phyloP scores from a whole-genome alignment of 345 rosid genomes.

The Clausena lansium region DNA sequence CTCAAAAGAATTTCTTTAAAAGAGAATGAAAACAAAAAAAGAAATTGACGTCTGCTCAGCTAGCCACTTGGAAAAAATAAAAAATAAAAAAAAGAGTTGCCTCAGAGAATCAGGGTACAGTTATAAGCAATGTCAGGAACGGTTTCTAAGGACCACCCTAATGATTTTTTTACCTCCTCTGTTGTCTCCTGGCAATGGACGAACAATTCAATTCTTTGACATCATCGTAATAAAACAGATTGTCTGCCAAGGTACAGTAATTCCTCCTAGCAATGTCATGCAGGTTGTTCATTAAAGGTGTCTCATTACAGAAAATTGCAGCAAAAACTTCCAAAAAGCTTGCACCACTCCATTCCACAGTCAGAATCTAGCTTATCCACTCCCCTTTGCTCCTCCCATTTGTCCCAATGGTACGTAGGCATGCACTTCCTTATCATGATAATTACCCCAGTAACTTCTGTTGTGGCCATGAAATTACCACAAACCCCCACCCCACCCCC shows the following conservation, averaged over 20 bases:
- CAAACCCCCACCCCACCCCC: too few species aligned
- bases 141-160: neutral
- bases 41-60: neutral
- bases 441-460: neutral
- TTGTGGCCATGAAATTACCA: neutral
- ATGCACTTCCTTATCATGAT: neutral
- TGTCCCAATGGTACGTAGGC: neutral
- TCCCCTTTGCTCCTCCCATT: neutral
- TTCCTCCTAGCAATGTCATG: neutral
- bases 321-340: neutral
- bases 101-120: neutral
- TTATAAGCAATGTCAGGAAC: neutral
- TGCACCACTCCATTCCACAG: neutral
- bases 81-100: neutral
- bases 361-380: neutral
- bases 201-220: neutral
- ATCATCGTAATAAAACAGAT: neutral
- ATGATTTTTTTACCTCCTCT: neutral
- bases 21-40: neutral
- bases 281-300: constrained; percentile 2
- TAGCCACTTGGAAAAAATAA: too few species aligned
- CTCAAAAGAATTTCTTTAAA: neutral
- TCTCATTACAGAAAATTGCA: neutral
- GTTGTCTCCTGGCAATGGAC: neutral
- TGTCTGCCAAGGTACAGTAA: neutral